Evolutionary conservation across 1,284 basidiomycete species (phyloP).

Genomic region (Ganoderma leucocontextum): DNA sequence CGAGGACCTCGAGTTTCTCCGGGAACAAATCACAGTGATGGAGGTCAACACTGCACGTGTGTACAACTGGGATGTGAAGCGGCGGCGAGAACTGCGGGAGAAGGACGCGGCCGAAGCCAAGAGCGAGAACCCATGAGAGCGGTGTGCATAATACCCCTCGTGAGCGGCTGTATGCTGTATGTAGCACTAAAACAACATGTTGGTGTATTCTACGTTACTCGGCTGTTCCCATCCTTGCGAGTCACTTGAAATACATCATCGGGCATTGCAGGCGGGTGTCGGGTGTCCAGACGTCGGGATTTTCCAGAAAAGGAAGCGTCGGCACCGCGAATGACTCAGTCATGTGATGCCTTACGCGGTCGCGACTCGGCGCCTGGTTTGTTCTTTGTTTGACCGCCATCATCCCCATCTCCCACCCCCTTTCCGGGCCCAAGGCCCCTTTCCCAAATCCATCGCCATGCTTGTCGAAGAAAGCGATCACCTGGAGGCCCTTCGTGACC

Average conservation of each 20-base stretch:
- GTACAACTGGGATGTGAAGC: slow-evolving; percentile 96
- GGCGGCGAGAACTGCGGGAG: slow-evolving; percentile 70
- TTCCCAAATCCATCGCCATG: slow-evolving; percentile 10
- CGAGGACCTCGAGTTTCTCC: slow-evolving; percentile 92
- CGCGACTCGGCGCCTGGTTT: slow-evolving; percentile 7
- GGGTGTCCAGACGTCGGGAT: not conserved
- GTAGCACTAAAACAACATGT: not conserved
- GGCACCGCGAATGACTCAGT: slow-evolving; percentile 8
- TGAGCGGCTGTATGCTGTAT: not conserved
- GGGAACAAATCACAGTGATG: slow-evolving; percentile 97
- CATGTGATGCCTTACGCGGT: slow-evolving; percentile 29
- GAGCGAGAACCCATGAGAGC: slow-evolving; percentile 23
- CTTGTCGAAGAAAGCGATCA: slow-evolving; percentile 25
- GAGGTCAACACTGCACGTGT: slow-evolving; percentile 97
- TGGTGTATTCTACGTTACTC: not conserved
- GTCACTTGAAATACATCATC: not conserved
- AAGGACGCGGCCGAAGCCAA: slow-evolving; percentile 45
- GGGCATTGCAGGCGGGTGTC: not conserved
- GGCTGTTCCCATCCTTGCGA: not conserved
- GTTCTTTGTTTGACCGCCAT: slow-evolving; percentile 15
- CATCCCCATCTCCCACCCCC: slow-evolving; percentile 6
- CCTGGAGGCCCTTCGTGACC: slow-evolving; percentile 16
- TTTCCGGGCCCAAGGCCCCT: no score
- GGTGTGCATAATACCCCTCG: not conserved
- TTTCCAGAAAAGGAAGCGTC: not conserved